phyloP scores from a whole-genome alignment of 73 alveolate species.

The Symbiodinium natans region DNA sequence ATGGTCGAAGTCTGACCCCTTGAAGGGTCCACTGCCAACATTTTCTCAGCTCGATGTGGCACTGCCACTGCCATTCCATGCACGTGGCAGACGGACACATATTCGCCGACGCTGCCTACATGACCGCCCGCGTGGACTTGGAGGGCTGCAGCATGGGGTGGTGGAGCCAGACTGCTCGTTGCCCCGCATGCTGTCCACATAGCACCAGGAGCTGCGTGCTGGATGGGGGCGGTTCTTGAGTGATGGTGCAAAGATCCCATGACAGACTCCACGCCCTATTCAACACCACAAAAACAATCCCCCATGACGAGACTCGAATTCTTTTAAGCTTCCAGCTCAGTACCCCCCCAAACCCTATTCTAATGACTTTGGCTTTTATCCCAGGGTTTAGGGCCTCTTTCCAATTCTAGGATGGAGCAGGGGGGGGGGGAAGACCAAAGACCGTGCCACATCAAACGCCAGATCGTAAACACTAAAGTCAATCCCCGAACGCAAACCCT shows the following conservation, averaged over 20 bases:
- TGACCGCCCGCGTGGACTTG: neutral
- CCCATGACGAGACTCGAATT: neutral
- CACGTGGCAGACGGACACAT: neutral
- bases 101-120: neutral
- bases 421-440: too few species aligned
- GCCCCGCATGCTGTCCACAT: neutral
- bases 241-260: neutral
- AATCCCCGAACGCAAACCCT: too few species aligned
- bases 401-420: too few species aligned
- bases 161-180: neutral
- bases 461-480: too few species aligned
- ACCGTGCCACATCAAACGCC: too few species aligned
- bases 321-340: too few species aligned
- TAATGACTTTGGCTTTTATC: too few species aligned
- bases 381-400: too few species aligned
- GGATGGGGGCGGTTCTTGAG: neutral
- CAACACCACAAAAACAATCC: neutral
- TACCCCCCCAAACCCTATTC: too few species aligned
- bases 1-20: neutral
- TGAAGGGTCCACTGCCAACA: neutral
- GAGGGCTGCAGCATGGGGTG: neutral
- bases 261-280: neutral
- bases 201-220: neutral
- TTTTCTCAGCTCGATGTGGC: neutral
- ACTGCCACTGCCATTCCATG: slow-evolving; percentile 14